These are phyloP conservation scores for Rhododendron williamsianum DNA, from an alignment of 148 eudicot species.

Conservation along the genomic window DNA sequence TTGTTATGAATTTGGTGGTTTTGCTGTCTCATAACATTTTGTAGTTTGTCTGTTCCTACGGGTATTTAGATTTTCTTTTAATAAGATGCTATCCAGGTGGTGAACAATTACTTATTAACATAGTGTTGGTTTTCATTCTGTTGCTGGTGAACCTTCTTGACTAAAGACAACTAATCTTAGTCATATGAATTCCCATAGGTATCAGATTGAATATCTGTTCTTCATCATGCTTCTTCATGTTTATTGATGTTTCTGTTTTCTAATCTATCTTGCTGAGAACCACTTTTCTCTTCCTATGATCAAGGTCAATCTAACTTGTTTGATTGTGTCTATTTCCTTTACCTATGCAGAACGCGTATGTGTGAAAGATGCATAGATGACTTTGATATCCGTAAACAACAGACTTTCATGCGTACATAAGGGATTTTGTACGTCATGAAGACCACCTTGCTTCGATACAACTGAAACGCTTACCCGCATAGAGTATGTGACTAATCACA, in stretches of 20 bases:
- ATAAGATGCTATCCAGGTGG: background rate
- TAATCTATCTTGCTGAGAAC: background rate
- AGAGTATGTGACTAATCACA: background rate
- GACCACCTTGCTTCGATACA: background rate
- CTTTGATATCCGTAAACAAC: background rate
- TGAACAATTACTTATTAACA: background rate
- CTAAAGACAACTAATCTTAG: background rate
- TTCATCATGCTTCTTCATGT: background rate
- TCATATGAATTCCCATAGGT: background rate
- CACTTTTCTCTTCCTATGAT: background rate
- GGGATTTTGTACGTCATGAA: background rate
- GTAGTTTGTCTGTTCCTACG: background rate
- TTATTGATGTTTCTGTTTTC: background rate
- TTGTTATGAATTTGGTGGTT: background rate
- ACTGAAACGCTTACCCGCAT: conserved; percentile 5
- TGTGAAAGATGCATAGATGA: conserved; percentile 41
- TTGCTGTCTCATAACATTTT: background rate
- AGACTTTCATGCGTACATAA: background rate
- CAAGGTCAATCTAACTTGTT: background rate
- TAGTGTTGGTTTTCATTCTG: background rate
- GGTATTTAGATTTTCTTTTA: background rate
- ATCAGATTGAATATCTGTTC: background rate
- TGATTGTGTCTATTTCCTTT: background rate
- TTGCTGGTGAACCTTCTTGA: background rate
- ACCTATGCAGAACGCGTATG: conserved; percentile 61